Evolutionary conservation across 805 yeast species (phyloP).

Genomic region (Zygosaccharomyces pseudorouxii): DNA sequence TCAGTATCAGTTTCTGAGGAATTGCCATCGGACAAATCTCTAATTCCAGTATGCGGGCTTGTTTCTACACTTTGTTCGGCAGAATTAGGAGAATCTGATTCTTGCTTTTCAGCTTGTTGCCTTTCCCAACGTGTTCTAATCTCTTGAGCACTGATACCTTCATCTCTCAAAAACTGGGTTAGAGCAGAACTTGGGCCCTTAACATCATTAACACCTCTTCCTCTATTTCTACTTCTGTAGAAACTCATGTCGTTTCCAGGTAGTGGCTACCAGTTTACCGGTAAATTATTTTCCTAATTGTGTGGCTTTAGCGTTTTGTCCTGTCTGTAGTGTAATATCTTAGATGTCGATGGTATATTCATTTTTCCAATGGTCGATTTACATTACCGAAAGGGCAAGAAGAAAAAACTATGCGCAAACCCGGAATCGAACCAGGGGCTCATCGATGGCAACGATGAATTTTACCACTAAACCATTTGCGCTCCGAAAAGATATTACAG

Average conservation of each 20-base stretch:
- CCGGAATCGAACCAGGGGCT: constrained; percentile 31
- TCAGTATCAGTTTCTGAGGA: constrained; percentile 18
- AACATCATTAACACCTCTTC: constrained; percentile 28
- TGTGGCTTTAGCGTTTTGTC: too few relatives aligned
- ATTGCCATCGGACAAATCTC: constrained; percentile 5
- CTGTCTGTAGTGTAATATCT: neutral
- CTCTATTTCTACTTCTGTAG: constrained; percentile 29
- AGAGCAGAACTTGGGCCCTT: constrained; percentile 75
- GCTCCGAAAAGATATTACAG: constrained; percentile 5
- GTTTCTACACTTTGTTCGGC: neutral
- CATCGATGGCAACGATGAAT: constrained; percentile 29
- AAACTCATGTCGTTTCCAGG: constrained; percentile 9
- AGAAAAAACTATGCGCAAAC: constrained; percentile 21
- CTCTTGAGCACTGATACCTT: constrained; percentile 81
- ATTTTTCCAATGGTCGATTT: neutral
- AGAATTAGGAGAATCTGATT: constrained; percentile 4
- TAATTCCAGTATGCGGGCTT: neutral
- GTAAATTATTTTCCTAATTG: too few relatives aligned
- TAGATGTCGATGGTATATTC: neutral
- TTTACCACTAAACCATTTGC: constrained; percentile 30
- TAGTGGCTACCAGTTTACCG: too few relatives aligned
- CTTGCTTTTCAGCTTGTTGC: constrained; percentile 25
- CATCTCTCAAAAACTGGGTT: constrained; percentile 81
- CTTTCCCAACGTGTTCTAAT: constrained; percentile 50
- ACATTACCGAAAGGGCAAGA: neutral